These are phyloP conservation scores for Boletus insuetus DNA, from an alignment of 768 basidiomycete genomes.

Conservation along the genomic window DNA sequence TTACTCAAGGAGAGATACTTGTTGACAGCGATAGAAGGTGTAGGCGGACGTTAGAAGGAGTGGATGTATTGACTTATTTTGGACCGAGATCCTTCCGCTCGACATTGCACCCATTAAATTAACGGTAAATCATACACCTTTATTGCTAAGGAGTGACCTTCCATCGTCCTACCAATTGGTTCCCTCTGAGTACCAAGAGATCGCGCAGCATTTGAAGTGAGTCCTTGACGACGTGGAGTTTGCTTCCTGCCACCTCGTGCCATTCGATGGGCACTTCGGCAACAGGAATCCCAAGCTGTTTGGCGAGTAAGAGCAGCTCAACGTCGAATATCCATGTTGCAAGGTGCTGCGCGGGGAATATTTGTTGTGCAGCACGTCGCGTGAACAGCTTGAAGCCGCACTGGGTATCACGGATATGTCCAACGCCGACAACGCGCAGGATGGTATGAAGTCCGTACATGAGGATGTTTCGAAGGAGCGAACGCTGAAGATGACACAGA, in stretches of 20 bases:
- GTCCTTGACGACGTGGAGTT: constrained; percentile 81
- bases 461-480: constrained; percentile 81
- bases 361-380: constrained; percentile 70
- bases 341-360: constrained; percentile 87
- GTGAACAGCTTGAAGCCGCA: constrained; percentile 98
- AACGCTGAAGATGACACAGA: constrained; percentile 54
- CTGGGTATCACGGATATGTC: constrained; percentile 90
- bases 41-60: constrained; percentile 11
- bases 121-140: constrained; percentile 26
- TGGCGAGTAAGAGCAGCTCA: constrained; percentile 84
- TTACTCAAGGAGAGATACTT: constrained; percentile 24
- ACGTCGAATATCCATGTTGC: constrained; percentile 97
- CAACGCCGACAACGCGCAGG: constrained; percentile 84
- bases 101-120: constrained; percentile 24
- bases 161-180: constrained; percentile 81
- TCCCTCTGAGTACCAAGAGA: constrained; percentile 77
- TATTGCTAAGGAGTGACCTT: constrained; percentile 30
- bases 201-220: constrained; percentile 89
- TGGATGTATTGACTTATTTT: constrained; percentile 10
- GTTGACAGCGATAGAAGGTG: constrained; percentile 24
- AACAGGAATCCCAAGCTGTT: constrained; percentile 74
- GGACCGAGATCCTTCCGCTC: constrained; percentile 7
- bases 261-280: constrained; percentile 86
- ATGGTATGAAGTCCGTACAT: constrained; percentile 94
- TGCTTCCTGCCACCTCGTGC: constrained; percentile 93